Evolutionary conservation across 2,329 filamentous ascomycete species (phyloP).

Genomic region (Apiospora saccharicola): DNA sequence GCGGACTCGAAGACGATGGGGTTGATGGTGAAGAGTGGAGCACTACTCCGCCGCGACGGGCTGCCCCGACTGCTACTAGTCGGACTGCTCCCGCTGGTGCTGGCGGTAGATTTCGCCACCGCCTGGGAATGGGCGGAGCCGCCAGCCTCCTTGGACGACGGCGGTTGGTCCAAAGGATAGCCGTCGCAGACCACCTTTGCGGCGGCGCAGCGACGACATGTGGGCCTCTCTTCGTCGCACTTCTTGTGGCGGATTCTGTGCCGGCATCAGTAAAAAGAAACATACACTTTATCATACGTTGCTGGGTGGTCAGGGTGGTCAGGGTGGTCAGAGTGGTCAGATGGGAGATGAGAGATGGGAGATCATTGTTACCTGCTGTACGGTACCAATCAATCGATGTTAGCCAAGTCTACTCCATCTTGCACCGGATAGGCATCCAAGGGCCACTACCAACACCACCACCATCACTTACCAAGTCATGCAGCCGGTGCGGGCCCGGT

Average conservation of each 20-base stretch:
- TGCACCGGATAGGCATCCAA: neutral
- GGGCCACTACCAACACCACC: neutral
- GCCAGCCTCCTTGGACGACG: neutral
- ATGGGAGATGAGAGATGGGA: neutral
- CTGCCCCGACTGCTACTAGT: neutral
- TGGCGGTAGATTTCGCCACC: neutral
- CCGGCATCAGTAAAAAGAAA: neutral
- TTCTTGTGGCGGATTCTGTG: conserved; percentile 2
- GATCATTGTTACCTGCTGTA: neutral
- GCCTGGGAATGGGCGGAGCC: neutral
- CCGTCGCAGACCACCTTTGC: conserved; percentile 4
- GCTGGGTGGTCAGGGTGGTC: too few relatives aligned
- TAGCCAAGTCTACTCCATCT: neutral
- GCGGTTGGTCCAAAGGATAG: neutral
- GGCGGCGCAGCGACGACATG: conserved; percentile 15
- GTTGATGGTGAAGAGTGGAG: conserved; percentile 14
- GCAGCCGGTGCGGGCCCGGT: conserved; percentile 12
- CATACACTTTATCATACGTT: neutral
- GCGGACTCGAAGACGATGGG: conserved; percentile 14
- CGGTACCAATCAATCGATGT: conserved; percentile 1
- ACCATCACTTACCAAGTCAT: conserved; percentile 10
- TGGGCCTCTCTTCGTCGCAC: neutral
- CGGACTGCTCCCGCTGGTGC: neutral
- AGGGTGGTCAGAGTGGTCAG: neutral
- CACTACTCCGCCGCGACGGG: conserved; percentile 1